Evolutionary conservation across 495 filamentous ascomycete genomes (phyloP).

Genomic region (Glonium stellatum): DNA sequence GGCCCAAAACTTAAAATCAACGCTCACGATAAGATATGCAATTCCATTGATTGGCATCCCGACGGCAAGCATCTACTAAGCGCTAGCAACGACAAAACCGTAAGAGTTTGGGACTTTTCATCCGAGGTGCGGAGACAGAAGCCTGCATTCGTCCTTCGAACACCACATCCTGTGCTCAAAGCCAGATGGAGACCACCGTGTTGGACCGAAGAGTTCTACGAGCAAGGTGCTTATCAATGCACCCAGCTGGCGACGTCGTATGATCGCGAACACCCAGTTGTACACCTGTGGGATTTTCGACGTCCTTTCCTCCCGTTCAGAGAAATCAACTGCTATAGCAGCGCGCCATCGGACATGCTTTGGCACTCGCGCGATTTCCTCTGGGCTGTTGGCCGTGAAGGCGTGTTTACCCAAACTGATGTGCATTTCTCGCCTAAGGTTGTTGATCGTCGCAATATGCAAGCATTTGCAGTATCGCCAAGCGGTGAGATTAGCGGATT

Average conservation of each 20-base stretch:
- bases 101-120: constrained; percentile 92
- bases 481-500: constrained; percentile 53
- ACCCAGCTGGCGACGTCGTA: constrained; percentile 64
- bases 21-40: constrained; percentile 71
- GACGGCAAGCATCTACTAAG: constrained; percentile 87
- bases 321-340: constrained; percentile 70
- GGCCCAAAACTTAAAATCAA: constrained; percentile 64
- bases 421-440: constrained; percentile 72
- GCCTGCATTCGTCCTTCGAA: constrained; percentile 52
- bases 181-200: constrained; percentile 82
- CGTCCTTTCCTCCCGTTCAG: constrained; percentile 79
- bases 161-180: constrained; percentile 62
- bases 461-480: constrained; percentile 55
- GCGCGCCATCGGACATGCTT: constrained; percentile 65
- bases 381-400: constrained; percentile 83
- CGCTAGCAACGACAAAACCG: constrained; percentile 71
- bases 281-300: constrained; percentile 91
- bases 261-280: constrained; percentile 56
- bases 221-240: constrained; percentile 57
- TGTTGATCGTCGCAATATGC: constrained; percentile 62
- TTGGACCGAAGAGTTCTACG: constrained; percentile 60
- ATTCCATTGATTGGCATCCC: constrained; percentile 88
- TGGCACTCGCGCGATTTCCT: constrained; percentile 88
- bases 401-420: constrained; percentile 81
- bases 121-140: constrained; percentile 67